Evolutionary conservation across 73 alveolate genomes (phyloP).

Genomic region (Stentor roeselii): DNA sequence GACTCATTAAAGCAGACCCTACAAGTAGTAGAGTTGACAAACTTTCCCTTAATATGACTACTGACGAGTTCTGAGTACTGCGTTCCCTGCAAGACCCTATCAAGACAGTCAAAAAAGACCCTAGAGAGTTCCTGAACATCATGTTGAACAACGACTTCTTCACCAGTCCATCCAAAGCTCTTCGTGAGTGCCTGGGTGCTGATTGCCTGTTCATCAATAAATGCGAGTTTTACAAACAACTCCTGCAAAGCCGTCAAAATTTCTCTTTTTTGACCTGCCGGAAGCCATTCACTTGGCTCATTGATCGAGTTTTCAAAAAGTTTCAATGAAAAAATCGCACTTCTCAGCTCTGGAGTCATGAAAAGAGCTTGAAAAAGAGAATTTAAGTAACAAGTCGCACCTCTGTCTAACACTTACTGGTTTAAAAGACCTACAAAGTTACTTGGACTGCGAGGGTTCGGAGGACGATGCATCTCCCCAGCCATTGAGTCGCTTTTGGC

Average conservation of each 20-base stretch:
- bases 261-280: constrained; percentile 75
- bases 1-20: constrained; percentile 64
- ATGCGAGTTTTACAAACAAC: constrained; percentile 77
- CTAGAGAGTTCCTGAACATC: constrained; percentile 79
- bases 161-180: constrained; percentile 54
- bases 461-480: constrained; percentile 77
- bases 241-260: constrained; percentile 80
- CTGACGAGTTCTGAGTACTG: constrained; percentile 68
- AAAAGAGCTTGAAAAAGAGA: constrained; percentile 88
- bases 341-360: constrained; percentile 97
- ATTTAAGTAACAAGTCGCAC: constrained; percentile 97
- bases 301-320: constrained; percentile 71
- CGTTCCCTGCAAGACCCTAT: constrained; percentile 80
- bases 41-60: constrained; percentile 67
- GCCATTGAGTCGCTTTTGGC: constrained; percentile 40
- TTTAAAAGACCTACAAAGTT: constrained; percentile 93
- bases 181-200: constrained; percentile 34
- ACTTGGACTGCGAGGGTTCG: constrained; percentile 58
- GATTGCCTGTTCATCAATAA: constrained; percentile 52
- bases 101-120: constrained; percentile 61
- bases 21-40: constrained; percentile 71
- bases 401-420: constrained; percentile 69
- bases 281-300: constrained; percentile 49
- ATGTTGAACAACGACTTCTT: constrained; percentile 41
- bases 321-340: constrained; percentile 73